These are phyloP conservation scores for Starmerella floricola DNA, from an alignment of 805 yeast species.

Conservation along the genomic window DNA sequence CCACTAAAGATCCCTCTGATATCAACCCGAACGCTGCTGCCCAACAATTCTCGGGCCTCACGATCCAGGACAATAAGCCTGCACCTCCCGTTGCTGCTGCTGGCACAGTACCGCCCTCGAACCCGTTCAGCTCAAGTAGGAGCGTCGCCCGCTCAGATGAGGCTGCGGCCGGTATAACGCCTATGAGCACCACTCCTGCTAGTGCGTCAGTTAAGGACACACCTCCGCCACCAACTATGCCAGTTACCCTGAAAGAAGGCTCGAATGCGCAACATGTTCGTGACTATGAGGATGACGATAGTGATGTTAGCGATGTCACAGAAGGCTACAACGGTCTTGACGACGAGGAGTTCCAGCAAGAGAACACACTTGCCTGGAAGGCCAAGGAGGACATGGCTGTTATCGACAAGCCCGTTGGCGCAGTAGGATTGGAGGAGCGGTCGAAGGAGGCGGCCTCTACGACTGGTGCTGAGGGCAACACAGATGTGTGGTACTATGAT, in stretches of 20 bases:
- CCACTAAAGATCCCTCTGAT: too few relatives aligned
- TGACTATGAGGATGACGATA: constrained; percentile 5
- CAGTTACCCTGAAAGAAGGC: too few relatives aligned
- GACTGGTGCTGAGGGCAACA: constrained; percentile 19
- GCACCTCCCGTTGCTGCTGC: too few relatives aligned
- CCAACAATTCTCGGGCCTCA: too few relatives aligned
- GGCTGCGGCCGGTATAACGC: neutral
- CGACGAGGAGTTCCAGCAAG: neutral
- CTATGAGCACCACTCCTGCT: neutral
- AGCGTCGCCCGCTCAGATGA: neutral
- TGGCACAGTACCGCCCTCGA: too few relatives aligned
- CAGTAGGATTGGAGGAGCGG: constrained; percentile 5
- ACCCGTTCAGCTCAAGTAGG: neutral
- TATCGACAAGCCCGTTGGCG: constrained; percentile 9
- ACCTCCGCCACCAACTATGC: too few relatives aligned
- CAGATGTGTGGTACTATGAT: constrained; percentile 22
- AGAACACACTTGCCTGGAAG: constrained; percentile 19
- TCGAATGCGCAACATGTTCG: too few relatives aligned
- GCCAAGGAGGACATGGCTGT: constrained; percentile 20
- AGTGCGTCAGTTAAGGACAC: too few relatives aligned
- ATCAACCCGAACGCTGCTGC: too few relatives aligned
- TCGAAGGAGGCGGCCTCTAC: neutral
- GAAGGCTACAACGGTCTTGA: constrained; percentile 4
- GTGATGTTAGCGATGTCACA: constrained; percentile 18
- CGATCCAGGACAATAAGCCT: too few relatives aligned